A percentile compares a stretch with the other conserved stretches of the same genome.
Conservation (phyloP, 2,329 filamentous ascomycete genomes). For the Sarocladiaceae sp. region DNA sequence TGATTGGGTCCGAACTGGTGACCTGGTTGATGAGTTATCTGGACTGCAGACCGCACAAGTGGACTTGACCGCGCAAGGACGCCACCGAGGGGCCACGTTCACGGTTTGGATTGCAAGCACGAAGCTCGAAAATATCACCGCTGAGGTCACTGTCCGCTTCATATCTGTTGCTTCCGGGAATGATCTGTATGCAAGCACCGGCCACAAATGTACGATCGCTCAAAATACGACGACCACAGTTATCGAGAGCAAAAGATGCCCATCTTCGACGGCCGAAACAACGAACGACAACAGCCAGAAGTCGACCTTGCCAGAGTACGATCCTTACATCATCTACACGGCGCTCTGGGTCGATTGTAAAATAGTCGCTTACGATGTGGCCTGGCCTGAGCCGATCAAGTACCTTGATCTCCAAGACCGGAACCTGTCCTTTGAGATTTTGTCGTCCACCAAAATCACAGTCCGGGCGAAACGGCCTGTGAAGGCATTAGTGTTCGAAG, state of each 20-base stretch:
- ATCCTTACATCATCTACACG: constrained; percentile 44
- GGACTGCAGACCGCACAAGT: constrained; percentile 30
- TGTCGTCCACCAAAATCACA: constrained; percentile 7
- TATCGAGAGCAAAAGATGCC: constrained; percentile 19
- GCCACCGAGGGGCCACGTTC: constrained; percentile 27
- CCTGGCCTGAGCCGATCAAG: constrained; percentile 61
- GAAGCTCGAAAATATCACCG: constrained; percentile 20
- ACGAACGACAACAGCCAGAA: constrained; percentile 13
- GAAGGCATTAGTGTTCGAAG: constrained; percentile 53
- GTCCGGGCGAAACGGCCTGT: constrained; percentile 40
- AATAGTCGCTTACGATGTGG: constrained; percentile 43
- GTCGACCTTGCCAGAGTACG: constrained; percentile 31
- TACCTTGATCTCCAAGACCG: constrained; percentile 48
- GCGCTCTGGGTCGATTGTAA: constrained; percentile 31
- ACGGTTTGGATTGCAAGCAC: constrained; percentile 41
- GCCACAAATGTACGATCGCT: constrained; percentile 20
- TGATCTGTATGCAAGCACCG: constrained; percentile 24
- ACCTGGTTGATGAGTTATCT: constrained; percentile 15
- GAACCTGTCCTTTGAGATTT: constrained; percentile 25
- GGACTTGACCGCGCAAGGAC: constrained; percentile 32
- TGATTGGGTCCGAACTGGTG: constrained; percentile 33
- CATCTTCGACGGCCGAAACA: constrained; percentile 11
- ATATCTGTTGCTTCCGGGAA: constrained; percentile 35
- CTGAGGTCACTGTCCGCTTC: constrained; percentile 29
- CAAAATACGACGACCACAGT: constrained; percentile 35